Base-by-base conservation (phyloP, 495 filamentous ascomycete species). In the Lasiosphaeria hispida region DNA sequence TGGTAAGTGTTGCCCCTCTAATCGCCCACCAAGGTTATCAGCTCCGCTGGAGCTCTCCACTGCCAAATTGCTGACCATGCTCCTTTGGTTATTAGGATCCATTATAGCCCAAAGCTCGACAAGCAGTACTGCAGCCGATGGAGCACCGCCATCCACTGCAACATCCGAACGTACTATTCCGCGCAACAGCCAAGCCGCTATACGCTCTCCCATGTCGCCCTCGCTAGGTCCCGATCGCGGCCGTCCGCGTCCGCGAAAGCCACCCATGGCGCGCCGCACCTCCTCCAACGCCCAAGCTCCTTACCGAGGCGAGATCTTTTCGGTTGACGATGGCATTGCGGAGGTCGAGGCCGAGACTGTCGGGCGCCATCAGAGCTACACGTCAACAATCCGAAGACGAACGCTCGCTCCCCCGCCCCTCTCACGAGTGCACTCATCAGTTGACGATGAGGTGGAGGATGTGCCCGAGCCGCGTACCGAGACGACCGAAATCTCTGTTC, bases 271-370 rank as follows among this genome's bases (percentile, higher is more conserved):
- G 42, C 87, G 89, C 51, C 83, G 89, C 47, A 78, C 85, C 60
- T 90, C 91, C 33, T 88, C 87, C n/a, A 87, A 85, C 63, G 79
- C 85, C 8, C 80, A 84, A 57, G 79, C 82, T 13, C 91, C 90
- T 14, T 85, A 92, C 62, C 86, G 87, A 60, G 88, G 91, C 11
- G 90, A 91, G 68, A 84, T 90, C 60, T 99, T 97, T 71, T 96
- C 92, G 8, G 92, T 90, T 17, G 94, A 99, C 64, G 94, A 99
- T 71, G 91, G 89, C 69, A 80, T 87, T 18, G 79, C 83, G 45
- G 94, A 99, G 71, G 85, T 96, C 23, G 89, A 94, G 66, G 77
- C 72, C 33, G 85, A 85, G 59, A 59, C 69, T 39, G 67, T 57
- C 36, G 70, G 49, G 49, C 70, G 77, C 30, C 70, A 73, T 19